phyloP scores from a whole-genome alignment of 345 rosid genomes.

The Eucalyptus tenuipes region DNA sequence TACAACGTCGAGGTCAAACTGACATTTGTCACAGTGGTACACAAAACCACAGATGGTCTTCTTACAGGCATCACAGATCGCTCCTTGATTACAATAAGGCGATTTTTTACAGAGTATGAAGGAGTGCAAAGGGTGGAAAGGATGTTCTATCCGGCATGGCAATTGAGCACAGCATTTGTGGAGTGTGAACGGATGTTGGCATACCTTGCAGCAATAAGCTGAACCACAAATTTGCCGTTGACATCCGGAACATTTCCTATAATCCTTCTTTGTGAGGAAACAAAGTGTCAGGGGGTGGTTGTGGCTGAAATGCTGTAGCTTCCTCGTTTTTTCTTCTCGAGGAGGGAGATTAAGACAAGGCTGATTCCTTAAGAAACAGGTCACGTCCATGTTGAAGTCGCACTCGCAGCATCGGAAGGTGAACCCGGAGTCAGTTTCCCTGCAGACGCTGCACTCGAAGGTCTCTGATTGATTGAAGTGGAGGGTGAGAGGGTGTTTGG shows the following conservation, averaged over 20 bases:
- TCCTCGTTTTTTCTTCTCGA: not conserved
- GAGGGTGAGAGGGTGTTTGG: constrained; percentile 7
- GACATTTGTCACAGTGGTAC: not conserved
- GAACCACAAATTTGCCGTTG: not conserved
- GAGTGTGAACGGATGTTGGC: not conserved
- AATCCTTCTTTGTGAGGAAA: not conserved
- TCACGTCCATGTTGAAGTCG: not conserved
- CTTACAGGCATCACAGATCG: not conserved
- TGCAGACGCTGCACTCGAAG: not conserved
- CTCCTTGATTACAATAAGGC: not conserved
- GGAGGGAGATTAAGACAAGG: not conserved
- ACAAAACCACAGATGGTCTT: not conserved
- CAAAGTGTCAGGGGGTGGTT: not conserved
- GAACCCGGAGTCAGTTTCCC: not conserved
- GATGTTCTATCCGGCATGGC: not conserved
- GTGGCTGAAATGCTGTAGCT: not conserved
- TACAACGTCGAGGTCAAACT: not conserved
- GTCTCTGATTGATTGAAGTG: not conserved
- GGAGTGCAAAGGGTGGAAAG: not conserved
- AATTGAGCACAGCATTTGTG: not conserved
- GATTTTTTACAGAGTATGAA: not conserved
- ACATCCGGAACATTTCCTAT: not conserved
- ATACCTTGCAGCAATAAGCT: not conserved
- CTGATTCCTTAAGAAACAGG: not conserved
- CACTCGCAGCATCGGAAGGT: constrained; percentile 3